Evolutionary conservation across 352 stramenopile genomes (phyloP).

Genomic region (Pythium rhizo-oryzae): DNA sequence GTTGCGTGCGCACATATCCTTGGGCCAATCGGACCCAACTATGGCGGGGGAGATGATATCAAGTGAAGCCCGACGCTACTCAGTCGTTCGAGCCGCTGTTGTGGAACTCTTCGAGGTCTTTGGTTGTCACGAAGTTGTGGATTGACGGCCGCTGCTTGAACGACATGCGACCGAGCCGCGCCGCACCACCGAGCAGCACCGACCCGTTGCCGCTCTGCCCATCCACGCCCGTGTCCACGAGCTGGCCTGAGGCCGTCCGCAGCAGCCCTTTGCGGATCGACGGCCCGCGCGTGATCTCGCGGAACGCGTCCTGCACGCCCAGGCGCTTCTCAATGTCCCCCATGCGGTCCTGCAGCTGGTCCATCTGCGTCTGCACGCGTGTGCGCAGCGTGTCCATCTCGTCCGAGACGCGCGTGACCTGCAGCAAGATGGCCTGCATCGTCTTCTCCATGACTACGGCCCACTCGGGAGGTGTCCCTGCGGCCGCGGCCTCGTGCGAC

Average conservation of each 20-base stretch:
- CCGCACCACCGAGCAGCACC: conserved; percentile 4
- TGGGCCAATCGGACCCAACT: not conserved
- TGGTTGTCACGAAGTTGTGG: conserved; percentile 56
- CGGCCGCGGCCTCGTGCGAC: not conserved
- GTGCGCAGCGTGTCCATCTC: conserved; percentile 58
- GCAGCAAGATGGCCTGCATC: conserved; percentile 54
- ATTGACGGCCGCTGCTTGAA: conserved; percentile 43
- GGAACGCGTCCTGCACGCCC: conserved; percentile 50
- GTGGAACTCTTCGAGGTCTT: conserved; percentile 68
- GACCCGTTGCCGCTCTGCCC: not conserved
- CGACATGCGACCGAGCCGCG: conserved; percentile 25
- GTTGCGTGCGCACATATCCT: too few species aligned
- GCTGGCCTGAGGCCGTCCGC: conserved; percentile 6
- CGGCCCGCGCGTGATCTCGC: conserved; percentile 39
- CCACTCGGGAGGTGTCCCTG: conserved; percentile 47
- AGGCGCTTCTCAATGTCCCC: conserved; percentile 45
- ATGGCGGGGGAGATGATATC: not conserved
- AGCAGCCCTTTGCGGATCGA: conserved; percentile 25
- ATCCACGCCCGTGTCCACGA: not conserved
- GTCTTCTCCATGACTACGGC: conserved; percentile 50
- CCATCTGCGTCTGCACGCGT: conserved; percentile 42
- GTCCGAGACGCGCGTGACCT: conserved; percentile 53
- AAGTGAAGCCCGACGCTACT: too few species aligned
- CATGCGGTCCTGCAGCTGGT: conserved; percentile 28
- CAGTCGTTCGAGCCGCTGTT: conserved; percentile 35